Evolutionary conservation across 2,329 filamentous ascomycete species (phyloP).

Genomic region (Coleophoma crateriformis): DNA sequence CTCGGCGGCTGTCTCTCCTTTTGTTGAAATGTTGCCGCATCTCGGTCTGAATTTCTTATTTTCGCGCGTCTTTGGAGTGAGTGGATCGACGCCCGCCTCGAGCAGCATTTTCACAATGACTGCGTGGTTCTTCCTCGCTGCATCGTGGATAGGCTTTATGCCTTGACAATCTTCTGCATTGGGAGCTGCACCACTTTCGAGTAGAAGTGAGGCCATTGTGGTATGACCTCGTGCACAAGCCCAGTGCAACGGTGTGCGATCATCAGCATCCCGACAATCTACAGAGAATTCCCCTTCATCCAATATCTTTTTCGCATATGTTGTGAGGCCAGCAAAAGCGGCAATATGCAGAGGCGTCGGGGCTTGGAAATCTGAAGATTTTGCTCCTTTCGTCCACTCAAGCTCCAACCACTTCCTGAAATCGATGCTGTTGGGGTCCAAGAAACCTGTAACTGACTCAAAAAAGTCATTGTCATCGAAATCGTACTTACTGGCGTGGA

Average conservation of each 20-base stretch:
- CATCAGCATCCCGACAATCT: neutral
- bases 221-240: conserved; percentile 1
- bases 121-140: conserved; percentile 26
- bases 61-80: conserved; percentile 21
- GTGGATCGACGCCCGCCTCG: conserved; percentile 28
- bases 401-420: conserved; percentile 11
- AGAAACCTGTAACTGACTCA: conserved; percentile 5
- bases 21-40: conserved; percentile 4
- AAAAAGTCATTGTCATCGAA: conserved; percentile 8
- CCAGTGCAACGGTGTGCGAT: conserved; percentile 2
- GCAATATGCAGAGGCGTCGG: conserved; percentile 16
- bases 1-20: conserved; percentile 24
- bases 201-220: neutral
- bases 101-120: conserved; percentile 25
- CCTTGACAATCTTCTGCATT: conserved; percentile 19
- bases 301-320: conserved; percentile 2
- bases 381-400: conserved; percentile 3
- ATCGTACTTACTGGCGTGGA: conserved; percentile 7
- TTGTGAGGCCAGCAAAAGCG: conserved; percentile 4
- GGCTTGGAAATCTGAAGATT: neutral
- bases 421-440: conserved; percentile 4
- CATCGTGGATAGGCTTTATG: conserved; percentile 29
- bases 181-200: conserved; percentile 3
- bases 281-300: neutral
- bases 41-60: conserved; percentile 4